These are phyloP conservation scores for Nicotiana paniculata DNA, from an alignment of 257 asterid species.

Conservation along the genomic window DNA sequence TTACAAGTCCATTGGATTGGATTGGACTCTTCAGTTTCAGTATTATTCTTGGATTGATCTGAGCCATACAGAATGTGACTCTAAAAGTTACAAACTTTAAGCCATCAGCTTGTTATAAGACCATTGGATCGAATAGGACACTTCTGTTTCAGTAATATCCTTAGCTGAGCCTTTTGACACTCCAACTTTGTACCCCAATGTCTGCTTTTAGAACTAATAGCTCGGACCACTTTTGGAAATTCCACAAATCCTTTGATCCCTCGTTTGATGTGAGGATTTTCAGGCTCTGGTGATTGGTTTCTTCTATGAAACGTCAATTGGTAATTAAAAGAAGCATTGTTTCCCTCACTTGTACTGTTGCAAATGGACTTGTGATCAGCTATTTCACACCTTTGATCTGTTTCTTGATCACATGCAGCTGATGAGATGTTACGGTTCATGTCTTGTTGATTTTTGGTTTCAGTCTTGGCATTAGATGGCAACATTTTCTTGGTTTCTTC, in stretches of 20 bases:
- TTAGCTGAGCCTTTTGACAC: conserved; percentile 77
- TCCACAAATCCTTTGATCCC: conserved; percentile 94
- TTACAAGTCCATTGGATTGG: conserved; percentile 30
- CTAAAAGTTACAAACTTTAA: neutral
- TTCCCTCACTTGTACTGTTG: neutral
- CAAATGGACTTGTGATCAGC: conserved; percentile 17
- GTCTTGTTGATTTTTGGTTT: conserved; percentile 7
- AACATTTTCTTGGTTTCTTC: conserved; percentile 19
- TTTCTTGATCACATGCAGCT: neutral
- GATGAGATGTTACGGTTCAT: neutral
- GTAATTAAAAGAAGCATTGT: conserved; percentile 9
- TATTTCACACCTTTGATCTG: conserved; percentile 15
- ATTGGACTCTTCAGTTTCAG: conserved; percentile 46
- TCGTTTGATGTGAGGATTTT: conserved; percentile 73
- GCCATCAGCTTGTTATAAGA: conserved; percentile 34
- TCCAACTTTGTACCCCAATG: conserved; percentile 59
- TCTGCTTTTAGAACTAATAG: conserved; percentile 65
- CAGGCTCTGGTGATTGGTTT: conserved; percentile 28
- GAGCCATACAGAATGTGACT: conserved; percentile 27
- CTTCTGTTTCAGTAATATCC: conserved; percentile 55
- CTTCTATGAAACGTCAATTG: conserved; percentile 21
- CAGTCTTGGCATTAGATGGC: conserved; percentile 10
- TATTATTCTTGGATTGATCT: conserved; percentile 37
- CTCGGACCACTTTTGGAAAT: conserved; percentile 68
- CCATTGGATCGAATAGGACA: conserved; percentile 33